Base-by-base conservation (phyloP, 768 basidiomycete genomes). In the Podaxis sp. region DNA sequence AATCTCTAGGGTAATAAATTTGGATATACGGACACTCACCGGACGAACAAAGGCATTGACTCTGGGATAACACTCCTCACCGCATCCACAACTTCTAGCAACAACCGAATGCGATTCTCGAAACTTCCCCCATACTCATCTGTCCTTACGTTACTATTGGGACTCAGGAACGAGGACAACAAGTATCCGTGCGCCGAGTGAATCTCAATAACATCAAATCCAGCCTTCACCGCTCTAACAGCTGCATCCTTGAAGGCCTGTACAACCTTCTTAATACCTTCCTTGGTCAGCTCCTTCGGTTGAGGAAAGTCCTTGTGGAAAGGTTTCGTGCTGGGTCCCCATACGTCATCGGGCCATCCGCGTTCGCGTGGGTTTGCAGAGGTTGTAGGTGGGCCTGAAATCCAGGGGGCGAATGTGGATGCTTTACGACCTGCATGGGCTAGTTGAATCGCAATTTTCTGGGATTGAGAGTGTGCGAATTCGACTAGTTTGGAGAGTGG, bases 351-450 rank as follows among this genome's bases (percentile, higher is more conserved):
- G 0, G 82, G 80, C 81, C 81, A 84, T 13, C 87, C 87, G n/a
- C 78, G 79, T 3, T 70, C 69, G 11, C 73, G 73, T 48, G 73
- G 73, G 0, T 71, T 66, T 4, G 82, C 82, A 12, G 67, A 56
- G 11, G 72, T 17, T 40, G 28, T 49, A 60, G 52, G 37, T 15
- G 44, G 17, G 33, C 28, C 51, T 1, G 68, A 58, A 36, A 89
- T 69, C 87, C 88, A 92, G 0, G 89, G 87, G 0, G 85, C 81
- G 17, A 83, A 71, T 0, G 80, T 86, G 8, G 85, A 86, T 0
- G 84, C 89, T 71, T 92, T 93, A n/a, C 90, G 79, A 0, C 91
- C 91, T 0, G 89, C 88, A 65, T 93, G 91, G 0, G 82, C 87
- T 17, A 93, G 81, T 66, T 93, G 92, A 59, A 92, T 87, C 8